Evolutionary conservation across 208 protist genomes (phyloP), one percentile per base, ranked within the genome.

Genomic region (Leishmania guyanensis): DNA sequence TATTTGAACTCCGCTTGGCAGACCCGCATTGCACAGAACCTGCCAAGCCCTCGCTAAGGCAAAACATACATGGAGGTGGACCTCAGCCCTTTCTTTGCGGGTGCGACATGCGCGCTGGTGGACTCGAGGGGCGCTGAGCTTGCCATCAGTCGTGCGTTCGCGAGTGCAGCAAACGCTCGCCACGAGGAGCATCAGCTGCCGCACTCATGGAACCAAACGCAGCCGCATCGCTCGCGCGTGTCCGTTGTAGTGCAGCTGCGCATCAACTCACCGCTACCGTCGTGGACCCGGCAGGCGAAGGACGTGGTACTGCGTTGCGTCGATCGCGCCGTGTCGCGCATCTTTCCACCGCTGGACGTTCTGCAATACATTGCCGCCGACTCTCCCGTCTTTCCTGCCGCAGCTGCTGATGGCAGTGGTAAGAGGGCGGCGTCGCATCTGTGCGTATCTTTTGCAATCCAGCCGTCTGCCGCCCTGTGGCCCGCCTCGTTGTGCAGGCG

Each of bases 261-360:
- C 5, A 51, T 83, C 22, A 36, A 36, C 50, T 36, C 60, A 29
- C 46, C 62, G 22, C 36, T 76, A 17, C n/a, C 60, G 12, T 5
- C n/a, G 64, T 88, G 81, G 83, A 74, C 56, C 1, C 82, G 82
- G 3, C 5, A 56, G n/a, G 48, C 75, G 64, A 81, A 84, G 68
- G 94, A 96, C 77, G 79, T 60, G n/a, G 84, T 94, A 53, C 78
- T 93, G 36, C 88, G 88, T 4, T 95, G 90, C 77, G 86, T 96
- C 29, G 94, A 97, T 79, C 91, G 94, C 5, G 84, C 91, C 1
- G 84, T 93, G n/a, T 33, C 82, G 8, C 92, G 94, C 36, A 81
- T 97, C 22, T 90, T 86, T 64, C 94, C 94, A 5, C 88, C 91
- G 33, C 64, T 97, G 36, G 94, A 97, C 65, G 84, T 89, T 16